Evolutionary conservation across 2,329 filamentous ascomycete species (phyloP), one percentile per base, ranked within the genome.

Genomic region (Aspergillus clavatus): DNA sequence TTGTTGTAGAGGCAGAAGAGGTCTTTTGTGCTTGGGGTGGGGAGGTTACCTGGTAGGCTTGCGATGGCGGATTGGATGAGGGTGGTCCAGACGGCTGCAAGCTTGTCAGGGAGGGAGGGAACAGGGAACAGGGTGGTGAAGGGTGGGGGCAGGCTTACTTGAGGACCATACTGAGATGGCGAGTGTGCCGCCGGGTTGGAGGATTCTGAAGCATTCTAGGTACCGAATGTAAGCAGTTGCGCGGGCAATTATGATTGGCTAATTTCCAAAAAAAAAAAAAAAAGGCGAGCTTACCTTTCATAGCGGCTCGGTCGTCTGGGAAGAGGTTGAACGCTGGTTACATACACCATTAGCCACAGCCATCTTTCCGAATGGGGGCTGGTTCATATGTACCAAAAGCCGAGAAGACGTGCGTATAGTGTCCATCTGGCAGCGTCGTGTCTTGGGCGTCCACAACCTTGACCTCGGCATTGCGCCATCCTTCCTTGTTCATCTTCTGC

Each of bases 401-500:
- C 28, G 74, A 56, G 6, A 72, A 69, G 22, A 75, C 56, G 52
- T 78, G 72, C 1, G 65, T 72, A 49, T 72, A 76, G 0, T 65
- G 63, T 10, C 54, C 56, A 1, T 65, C 65, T 0, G 65, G 57
- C 5, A 77, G 60, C 2, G 46, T 45, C 8, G 72, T 74, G 21
- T 28, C 27, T n/a, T 28, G 27, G 0, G 27, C 27, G 7, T 28
- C 14, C 11, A 28, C 27, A n/a, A 28, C 14, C 27, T 28, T 28
- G 11, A n/a, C 27, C 14, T 28, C 27, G 7, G 27, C 27, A 28
- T 28, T 28, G 8, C 14, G 5, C 27, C 27, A 28, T 1, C 61
- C 63, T 40, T 77, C 69, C 0, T 50, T 55, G 8, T 57, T 49
- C 12, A 70, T 66, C 27, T 74, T 67, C 42, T 55, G 61, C 50